These are phyloP conservation scores for Pseudogymnoascus pannorum DNA, from an alignment of 2,329 filamentous ascomycete genomes.

Conservation along the genomic window DNA sequence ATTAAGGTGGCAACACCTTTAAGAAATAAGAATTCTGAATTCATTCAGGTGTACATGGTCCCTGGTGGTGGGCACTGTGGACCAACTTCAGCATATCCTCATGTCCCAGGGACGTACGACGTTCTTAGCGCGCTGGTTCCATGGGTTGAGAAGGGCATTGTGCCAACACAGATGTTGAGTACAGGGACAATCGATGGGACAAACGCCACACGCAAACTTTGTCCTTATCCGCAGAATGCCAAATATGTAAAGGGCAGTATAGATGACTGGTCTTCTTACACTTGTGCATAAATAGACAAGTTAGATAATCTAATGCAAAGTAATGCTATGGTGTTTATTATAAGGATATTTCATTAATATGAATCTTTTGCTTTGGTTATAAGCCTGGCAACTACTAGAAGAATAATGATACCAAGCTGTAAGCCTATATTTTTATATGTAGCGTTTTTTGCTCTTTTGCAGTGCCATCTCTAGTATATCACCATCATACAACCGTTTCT, in stretches of 20 bases:
- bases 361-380: background rate
- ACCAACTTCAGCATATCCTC: slow-evolving; percentile 27
- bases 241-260: slow-evolving; percentile 10
- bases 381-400: background rate
- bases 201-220: slow-evolving; percentile 30
- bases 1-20: slow-evolving; percentile 21
- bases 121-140: slow-evolving; percentile 27
- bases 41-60: slow-evolving; percentile 33
- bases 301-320: no score
- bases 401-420: background rate
- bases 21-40: slow-evolving; percentile 25
- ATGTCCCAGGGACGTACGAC: slow-evolving; percentile 29
- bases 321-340: background rate
- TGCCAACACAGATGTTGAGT: slow-evolving; percentile 26
- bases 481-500: no score
- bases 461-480: no score
- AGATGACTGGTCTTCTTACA: background rate
- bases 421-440: background rate
- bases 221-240: slow-evolving; percentile 29
- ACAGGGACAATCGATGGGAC: slow-evolving; percentile 19
- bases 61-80: slow-evolving; percentile 35
- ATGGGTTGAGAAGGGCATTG: slow-evolving; percentile 31
- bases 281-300: background rate
- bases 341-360: background rate
- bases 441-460: no score